These are phyloP conservation scores for Pseudomassariella vexata DNA, from an alignment of 2,329 filamentous ascomycete genomes.

Conservation along the genomic window DNA sequence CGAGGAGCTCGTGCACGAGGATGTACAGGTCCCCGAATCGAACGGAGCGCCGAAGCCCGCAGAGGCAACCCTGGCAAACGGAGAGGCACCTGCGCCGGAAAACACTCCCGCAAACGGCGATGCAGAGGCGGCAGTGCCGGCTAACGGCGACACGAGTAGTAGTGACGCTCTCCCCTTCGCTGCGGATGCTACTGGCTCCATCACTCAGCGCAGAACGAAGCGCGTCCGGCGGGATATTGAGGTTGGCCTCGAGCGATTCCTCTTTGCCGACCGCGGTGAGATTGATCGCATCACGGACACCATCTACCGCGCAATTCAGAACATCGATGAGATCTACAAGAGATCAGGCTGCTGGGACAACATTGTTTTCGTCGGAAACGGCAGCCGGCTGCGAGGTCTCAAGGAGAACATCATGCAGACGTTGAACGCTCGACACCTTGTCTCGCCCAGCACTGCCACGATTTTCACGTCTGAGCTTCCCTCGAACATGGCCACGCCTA, in stretches of 20 bases:
- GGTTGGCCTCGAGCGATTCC: constrained; percentile 71
- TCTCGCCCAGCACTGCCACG: constrained; percentile 87
- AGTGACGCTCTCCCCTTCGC: constrained; percentile 17
- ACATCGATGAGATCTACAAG: constrained; percentile 78
- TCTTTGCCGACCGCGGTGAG: constrained; percentile 61
- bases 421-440: constrained; percentile 74
- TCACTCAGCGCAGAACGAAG: constrained; percentile 42
- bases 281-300: constrained; percentile 79
- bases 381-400: constrained; percentile 68
- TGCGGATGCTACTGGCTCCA: constrained; percentile 21
- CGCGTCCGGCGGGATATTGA: constrained; percentile 64
- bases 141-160: constrained; percentile 10
- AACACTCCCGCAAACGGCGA: constrained; percentile 12
- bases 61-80: constrained; percentile 5
- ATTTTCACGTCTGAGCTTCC: constrained; percentile 97
- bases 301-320: constrained; percentile 77
- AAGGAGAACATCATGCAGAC: constrained; percentile 81
- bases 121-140: constrained; percentile 13
- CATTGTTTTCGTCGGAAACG: constrained; percentile 86
- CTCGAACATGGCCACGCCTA: constrained; percentile 85
- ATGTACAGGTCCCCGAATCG: constrained; percentile 33
- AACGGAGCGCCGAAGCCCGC: constrained; percentile 14
- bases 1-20: constrained; percentile 60
- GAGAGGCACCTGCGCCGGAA: constrained; percentile 9
- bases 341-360: constrained; percentile 87